Evolutionary conservation across 1,284 basidiomycete genomes (phyloP), one percentile per base, ranked within the genome.

Genomic region (Leccinum griseonigrum): DNA sequence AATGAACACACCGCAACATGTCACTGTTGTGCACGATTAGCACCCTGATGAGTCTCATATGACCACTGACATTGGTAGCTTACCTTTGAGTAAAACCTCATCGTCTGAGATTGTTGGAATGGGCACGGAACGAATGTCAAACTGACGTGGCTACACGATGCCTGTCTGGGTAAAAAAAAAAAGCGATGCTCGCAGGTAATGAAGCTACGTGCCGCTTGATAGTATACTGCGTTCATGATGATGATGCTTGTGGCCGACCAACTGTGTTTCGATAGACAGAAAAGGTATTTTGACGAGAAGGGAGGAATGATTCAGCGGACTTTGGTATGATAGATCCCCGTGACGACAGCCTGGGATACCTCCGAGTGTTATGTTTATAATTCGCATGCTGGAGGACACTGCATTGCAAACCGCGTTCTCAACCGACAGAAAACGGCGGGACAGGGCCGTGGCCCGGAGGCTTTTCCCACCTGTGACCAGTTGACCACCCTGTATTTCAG

Each of bases 61-160:
- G 11, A 34, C 10, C 5, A 18, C 7, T 11, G 29, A 26, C 16
- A 52, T 16, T 13, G 4, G 32, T n/a, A 48, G 53, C 70, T 43
- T 51, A 81, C 82, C 83, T 78, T 86, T 85, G 68, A 87, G 75
- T 56, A 86, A 75, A 59, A 86, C 75, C 46, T 87, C 84, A 54
- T 83, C 76, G 63, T 83, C 82, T 57, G 76, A 77, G 64, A 84
- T 76, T 60, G 78, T 60, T 29, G 85, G 85, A 57, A 86, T 78
- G 48, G 84, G 80, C 9, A 85, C 83, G 46, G 81, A 75, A 66
- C 78, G 82, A 66, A 86, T 75, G 57, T 77, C 77, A 59, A 81
- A 80, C 56, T 79, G 68, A 62, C 71, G 69, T 36, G 79, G 79
- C 80, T 80, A 63, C 62, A 50, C 3, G 11, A 22, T 50, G 40